Percentiles rank a stretch among this genome's conserved stretches.
Evolutionary conservation across 2,329 filamentous ascomycete species (phyloP).

Genomic region (Arthrobotrys iridis): DNA sequence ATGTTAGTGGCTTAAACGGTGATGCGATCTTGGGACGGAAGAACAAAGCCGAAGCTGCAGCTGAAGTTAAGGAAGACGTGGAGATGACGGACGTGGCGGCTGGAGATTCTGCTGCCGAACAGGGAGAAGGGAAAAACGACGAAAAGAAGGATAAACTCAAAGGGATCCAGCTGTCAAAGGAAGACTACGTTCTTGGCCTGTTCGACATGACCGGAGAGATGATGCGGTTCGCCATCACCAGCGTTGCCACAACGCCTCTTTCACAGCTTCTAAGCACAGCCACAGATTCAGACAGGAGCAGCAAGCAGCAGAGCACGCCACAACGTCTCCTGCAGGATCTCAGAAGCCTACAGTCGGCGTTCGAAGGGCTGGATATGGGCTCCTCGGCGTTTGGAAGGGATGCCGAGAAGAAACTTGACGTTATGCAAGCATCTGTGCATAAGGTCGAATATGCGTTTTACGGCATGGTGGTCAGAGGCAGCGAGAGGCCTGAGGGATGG

Average conservation of each 20-base stretch:
- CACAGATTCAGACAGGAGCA: constrained; percentile 58
- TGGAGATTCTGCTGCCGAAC: background rate
- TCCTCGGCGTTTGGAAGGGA: constrained; percentile 76
- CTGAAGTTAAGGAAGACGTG: constrained; percentile 50
- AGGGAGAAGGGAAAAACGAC: background rate
- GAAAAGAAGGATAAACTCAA: constrained; percentile 60
- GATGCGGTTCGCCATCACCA: constrained; percentile 94
- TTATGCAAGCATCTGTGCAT: constrained; percentile 86
- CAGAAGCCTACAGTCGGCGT: constrained; percentile 57
- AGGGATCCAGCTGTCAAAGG: constrained; percentile 73
- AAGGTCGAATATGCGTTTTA: constrained; percentile 95
- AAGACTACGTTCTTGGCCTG: constrained; percentile 89
- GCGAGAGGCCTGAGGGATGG: constrained; percentile 91
- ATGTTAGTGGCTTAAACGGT: constrained; percentile 59
- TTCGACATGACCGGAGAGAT: constrained; percentile 95
- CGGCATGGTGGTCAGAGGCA: constrained; percentile 84
- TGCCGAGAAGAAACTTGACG: constrained; percentile 82
- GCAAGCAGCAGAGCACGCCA: constrained; percentile 44
- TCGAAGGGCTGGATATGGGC: constrained; percentile 68
- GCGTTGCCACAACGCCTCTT: constrained; percentile 73
- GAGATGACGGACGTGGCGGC: constrained; percentile 31
- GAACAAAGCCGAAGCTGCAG: constrained; percentile 60
- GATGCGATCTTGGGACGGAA: constrained; percentile 57
- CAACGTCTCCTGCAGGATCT: constrained; percentile 39
- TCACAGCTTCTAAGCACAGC: constrained; percentile 64